Conservation (phyloP, 2,329 filamentous ascomycete species). For the Lachnellula suecica region DNA sequence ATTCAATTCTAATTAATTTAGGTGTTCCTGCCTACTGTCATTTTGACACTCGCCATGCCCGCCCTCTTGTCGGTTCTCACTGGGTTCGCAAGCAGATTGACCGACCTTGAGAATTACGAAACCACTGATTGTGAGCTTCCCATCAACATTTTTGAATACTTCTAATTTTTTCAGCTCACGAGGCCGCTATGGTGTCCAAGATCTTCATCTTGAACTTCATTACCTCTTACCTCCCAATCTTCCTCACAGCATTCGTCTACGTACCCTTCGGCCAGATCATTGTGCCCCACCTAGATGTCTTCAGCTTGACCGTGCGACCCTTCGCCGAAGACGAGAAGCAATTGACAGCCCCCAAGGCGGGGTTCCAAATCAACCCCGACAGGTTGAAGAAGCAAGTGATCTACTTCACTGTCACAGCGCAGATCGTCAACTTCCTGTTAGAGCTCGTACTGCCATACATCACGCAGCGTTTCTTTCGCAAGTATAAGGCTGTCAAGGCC, state of each 20-base stretch:
- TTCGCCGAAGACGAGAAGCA: constrained; percentile 76
- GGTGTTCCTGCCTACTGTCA: constrained; percentile 84
- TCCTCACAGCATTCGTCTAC: constrained; percentile 91
- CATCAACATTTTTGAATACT: not conserved
- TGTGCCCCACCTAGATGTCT: constrained; percentile 82
- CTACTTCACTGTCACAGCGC: constrained; percentile 92
- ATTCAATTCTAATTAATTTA: constrained; percentile 38
- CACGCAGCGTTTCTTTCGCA: constrained; percentile 75
- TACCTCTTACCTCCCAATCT: constrained; percentile 89
- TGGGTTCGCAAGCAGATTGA: constrained; percentile 72
- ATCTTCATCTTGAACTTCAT: constrained; percentile 97
- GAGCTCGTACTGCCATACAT: constrained; percentile 84
- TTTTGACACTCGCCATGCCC: constrained; percentile 81
- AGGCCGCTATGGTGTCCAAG: constrained; percentile 84
- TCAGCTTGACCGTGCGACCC: constrained; percentile 70
- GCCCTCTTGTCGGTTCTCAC: constrained; percentile 76
- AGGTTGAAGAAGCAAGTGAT: constrained; percentile 89
- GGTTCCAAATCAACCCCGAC: constrained; percentile 80
- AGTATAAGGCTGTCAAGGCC: constrained; percentile 73
- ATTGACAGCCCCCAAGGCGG: constrained; percentile 51
- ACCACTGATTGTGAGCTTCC: constrained; percentile 63
- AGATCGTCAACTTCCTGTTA: constrained; percentile 82
- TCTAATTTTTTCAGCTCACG: constrained; percentile 55
- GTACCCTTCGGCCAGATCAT: constrained; percentile 86
- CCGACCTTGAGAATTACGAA: constrained; percentile 87